Evolutionary conservation across 805 yeast genomes (phyloP), one percentile per base, ranked within the genome.

Genomic region (Teunomyces pallodes): DNA sequence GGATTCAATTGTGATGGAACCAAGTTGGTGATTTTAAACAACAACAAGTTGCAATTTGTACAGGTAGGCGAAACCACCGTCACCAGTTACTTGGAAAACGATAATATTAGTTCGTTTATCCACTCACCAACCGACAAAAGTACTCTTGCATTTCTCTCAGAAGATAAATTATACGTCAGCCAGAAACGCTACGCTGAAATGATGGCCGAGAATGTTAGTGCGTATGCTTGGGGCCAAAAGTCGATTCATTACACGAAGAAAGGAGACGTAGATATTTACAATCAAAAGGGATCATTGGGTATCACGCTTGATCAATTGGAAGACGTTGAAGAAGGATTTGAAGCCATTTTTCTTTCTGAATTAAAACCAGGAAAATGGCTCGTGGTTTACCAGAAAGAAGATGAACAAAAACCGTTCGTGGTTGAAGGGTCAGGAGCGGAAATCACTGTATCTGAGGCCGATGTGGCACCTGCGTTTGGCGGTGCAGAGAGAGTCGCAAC

Each of bases 391-490:
- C 67, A 66, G 9, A 46, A 60, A 3, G 45, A 42, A 0, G 64
- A 62, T 5, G 59, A 55, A 6, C 57, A 62, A 2, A 62, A 61
- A 17, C 59, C 65, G 35, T 56, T 59, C 20, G 57, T 65, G 26
- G 39, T 68, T 3, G 48, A 53, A n/a, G 38, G 36, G 12, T 39
- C 39, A 1, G 46, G 44, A 27, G 43, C 40, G 17, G 41, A 38
- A 5, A 38, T 38, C n/a, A 10, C 17, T 7, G 17, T 13, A 8
- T 30, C 9, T 7, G 33, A 12, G 9, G 54, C 75, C 4, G 84
- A 76, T 50, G 69, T 74, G 10, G 72, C 80, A 1, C 81, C 81
- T 3, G 79, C 86, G 0, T 82, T 72, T 54, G 82, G 84, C 14
- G 51, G 45, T 31, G 42, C 47, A 3, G 51, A 40, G 24, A 42